Conservation (phyloP, 2,329 filamentous ascomycete species). For the Beauveria australis region DNA sequence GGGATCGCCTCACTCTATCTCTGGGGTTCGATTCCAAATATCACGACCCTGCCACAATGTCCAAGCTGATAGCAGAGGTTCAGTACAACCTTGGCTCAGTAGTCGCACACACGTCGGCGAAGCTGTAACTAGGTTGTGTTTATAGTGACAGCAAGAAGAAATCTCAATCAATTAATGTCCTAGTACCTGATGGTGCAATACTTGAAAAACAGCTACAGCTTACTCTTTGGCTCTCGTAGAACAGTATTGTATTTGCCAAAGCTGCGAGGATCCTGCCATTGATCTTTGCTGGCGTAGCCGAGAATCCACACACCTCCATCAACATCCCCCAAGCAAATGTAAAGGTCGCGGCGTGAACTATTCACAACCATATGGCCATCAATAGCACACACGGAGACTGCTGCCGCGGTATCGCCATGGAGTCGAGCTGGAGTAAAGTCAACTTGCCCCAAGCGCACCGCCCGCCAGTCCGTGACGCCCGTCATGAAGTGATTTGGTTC, state of each 20-base stretch:
- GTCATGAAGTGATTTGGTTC: neutral
- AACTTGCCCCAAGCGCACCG: neutral
- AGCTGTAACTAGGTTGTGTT: neutral
- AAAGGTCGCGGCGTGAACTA: neutral
- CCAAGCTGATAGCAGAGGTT: neutral
- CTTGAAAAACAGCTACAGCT: neutral
- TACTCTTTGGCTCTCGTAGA: neutral
- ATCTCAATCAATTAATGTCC: neutral
- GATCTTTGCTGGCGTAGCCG: neutral
- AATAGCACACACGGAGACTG: neutral
- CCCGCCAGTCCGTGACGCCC: neutral
- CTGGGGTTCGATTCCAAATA: slow-evolving; percentile 1
- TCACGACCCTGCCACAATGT: neutral
- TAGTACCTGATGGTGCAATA: neutral
- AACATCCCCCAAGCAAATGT: neutral
- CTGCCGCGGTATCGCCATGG: neutral
- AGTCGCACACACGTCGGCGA: neutral
- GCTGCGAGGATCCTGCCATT: neutral
- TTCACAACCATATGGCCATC: neutral
- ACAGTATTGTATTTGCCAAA: neutral
- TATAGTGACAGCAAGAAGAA: neutral
- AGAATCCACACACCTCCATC: neutral
- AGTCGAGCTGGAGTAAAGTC: neutral
- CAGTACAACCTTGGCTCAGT: neutral
- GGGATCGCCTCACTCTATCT: neutral